These are phyloP conservation scores for Globisporangium yorkense DNA, from an alignment of 352 stramenopile species.

Conservation along the genomic window DNA sequence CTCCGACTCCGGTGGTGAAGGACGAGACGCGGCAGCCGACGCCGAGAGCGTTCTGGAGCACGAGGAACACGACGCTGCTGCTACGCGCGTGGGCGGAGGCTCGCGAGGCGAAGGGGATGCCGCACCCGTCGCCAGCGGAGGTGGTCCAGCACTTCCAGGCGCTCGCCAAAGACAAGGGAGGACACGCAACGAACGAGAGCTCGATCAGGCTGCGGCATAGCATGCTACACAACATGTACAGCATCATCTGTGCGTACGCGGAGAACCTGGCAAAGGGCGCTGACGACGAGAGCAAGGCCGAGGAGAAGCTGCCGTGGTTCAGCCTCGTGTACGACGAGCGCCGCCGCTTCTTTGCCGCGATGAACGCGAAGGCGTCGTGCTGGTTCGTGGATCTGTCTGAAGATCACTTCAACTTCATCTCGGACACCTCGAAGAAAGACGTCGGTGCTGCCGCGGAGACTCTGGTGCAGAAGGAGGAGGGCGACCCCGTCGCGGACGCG, in stretches of 20 bases:
- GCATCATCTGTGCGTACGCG: not conserved
- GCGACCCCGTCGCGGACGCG: not conserved
- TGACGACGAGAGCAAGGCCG: not conserved
- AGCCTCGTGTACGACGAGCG: not conserved
- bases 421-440: not conserved
- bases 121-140: not conserved
- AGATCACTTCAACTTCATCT: not conserved
- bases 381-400: slow-evolving; percentile 1
- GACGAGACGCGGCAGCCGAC: not conserved
- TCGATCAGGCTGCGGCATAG: not conserved
- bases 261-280: not conserved
- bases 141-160: slow-evolving; percentile 1
- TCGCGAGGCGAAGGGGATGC: not conserved
- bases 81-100: not conserved
- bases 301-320: not conserved
- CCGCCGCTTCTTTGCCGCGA: not conserved
- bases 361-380: slow-evolving; percentile 1
- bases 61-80: not conserved
- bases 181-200: not conserved
- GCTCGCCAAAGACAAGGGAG: not conserved
- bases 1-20: not conserved
- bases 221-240: slow-evolving; percentile 1
- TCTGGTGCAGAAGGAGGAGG: not conserved
- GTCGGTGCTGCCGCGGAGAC: not conserved
- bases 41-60: slow-evolving; percentile 1